Conservation (phyloP, 2,329 filamentous ascomycete species). For the Mariannaea sp. region DNA sequence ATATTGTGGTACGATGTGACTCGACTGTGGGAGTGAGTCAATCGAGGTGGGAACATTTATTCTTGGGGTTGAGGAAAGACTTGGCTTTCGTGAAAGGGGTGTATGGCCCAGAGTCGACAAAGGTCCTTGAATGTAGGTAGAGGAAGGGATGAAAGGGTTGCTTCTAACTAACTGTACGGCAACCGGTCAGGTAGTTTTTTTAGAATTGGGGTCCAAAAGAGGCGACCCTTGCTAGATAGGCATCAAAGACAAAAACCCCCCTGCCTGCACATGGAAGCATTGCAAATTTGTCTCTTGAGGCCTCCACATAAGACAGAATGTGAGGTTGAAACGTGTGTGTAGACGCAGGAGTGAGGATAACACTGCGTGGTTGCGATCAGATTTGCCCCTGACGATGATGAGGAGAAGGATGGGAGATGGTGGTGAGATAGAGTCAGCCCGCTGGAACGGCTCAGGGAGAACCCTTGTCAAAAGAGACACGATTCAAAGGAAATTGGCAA, state of each 20-base stretch:
- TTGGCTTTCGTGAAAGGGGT: constrained; percentile 27
- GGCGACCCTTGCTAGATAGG: constrained; percentile 26
- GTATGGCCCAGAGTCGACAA: constrained; percentile 32
- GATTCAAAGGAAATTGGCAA: constrained; percentile 18
- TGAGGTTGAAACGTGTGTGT: constrained; percentile 16
- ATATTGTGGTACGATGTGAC: constrained; percentile 24
- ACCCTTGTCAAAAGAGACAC: not conserved
- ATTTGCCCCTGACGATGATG: not conserved
- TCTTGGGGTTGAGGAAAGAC: not conserved
- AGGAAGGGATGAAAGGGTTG: too few relatives aligned
- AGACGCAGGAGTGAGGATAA: constrained; percentile 1
- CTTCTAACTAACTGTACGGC: not conserved
- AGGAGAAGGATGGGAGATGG: not conserved
- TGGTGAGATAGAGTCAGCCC: constrained; percentile 12
- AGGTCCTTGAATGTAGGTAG: constrained; percentile 22
- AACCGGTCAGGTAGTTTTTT: constrained; percentile 5
- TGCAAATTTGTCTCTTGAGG: constrained; percentile 27
- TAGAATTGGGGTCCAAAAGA: constrained; percentile 19
- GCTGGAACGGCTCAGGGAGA: constrained; percentile 4
- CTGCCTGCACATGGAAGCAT: constrained; percentile 33
- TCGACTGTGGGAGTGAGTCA: constrained; percentile 23
- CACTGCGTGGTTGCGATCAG: constrained; percentile 1
- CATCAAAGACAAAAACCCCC: constrained; percentile 23
- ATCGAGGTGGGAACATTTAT: not conserved
- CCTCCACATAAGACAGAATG: constrained; percentile 24